phyloP scores from a whole-genome alignment of 1,284 basidiomycete species.

The Phellopilus nigrolimitatus region DNA sequence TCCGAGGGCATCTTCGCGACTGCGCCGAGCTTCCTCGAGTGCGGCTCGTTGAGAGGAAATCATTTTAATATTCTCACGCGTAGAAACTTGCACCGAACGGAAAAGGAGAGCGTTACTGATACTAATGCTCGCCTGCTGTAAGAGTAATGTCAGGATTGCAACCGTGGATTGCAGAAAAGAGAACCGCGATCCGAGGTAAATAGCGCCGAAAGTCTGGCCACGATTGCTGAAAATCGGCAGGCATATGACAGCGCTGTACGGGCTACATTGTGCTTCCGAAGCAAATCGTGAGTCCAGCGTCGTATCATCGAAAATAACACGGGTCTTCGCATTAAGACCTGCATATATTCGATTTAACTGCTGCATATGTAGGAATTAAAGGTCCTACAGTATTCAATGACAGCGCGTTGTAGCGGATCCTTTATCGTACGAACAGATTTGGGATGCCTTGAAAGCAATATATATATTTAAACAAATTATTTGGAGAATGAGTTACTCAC shows the following conservation, averaged over 20 bases:
- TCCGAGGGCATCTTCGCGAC: slow-evolving; percentile 64
- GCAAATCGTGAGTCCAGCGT: slow-evolving; percentile 60
- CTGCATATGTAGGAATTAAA: not conserved
- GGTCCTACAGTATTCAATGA: slow-evolving; percentile 56
- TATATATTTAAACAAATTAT: not conserved
- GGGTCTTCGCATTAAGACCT: slow-evolving; percentile 64
- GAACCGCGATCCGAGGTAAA: slow-evolving; percentile 54
- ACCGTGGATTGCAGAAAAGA: slow-evolving; percentile 56
- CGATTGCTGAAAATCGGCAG: slow-evolving; percentile 68
- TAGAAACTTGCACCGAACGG: slow-evolving; percentile 64
- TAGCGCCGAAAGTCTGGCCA: slow-evolving; percentile 52
- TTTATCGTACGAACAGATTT: slow-evolving; percentile 50
- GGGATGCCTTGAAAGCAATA: slow-evolving; percentile 42
- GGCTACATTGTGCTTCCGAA: slow-evolving; percentile 55
- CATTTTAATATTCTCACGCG: slow-evolving; percentile 68
- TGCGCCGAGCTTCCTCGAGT: slow-evolving; percentile 58
- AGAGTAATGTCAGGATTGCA: slow-evolving; percentile 57
- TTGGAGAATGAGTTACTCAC: slow-evolving; percentile 31
- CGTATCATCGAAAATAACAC: slow-evolving; percentile 55
- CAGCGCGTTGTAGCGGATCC: slow-evolving; percentile 59
- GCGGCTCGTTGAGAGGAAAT: slow-evolving; percentile 63
- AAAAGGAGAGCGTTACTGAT: slow-evolving; percentile 69
- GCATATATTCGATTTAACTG: slow-evolving; percentile 4
- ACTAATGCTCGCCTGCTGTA: slow-evolving; percentile 69
- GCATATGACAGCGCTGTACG: slow-evolving; percentile 57